Conservation (phyloP, 371 early-diverging fungal genomes). For the Cokeromyces recurvatus region DNA sequence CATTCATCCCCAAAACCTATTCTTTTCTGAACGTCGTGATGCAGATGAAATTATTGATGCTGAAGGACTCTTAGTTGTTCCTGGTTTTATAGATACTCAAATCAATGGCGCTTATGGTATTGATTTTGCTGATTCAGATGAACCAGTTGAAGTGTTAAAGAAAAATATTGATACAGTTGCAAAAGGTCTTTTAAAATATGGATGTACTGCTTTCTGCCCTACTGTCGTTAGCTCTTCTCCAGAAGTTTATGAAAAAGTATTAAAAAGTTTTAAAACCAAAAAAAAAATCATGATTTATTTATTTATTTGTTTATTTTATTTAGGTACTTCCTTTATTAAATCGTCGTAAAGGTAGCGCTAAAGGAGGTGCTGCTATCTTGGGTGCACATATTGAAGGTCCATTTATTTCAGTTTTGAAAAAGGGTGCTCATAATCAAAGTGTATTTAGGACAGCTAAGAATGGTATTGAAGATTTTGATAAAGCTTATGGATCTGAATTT, state of each 20-base stretch:
- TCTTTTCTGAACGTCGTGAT: conserved; percentile 61
- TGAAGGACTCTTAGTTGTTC: conserved; percentile 65
- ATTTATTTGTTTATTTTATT: background rate
- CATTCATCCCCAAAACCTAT: conserved; percentile 68
- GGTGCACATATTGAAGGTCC: conserved; percentile 87
- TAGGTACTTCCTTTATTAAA: conserved; percentile 63
- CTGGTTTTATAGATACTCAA: conserved; percentile 83
- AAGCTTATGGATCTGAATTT: conserved; percentile 62
- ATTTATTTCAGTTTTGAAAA: conserved; percentile 60
- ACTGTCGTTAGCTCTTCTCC: conserved; percentile 77
- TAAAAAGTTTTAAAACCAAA: no score
- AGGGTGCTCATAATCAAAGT: conserved; percentile 77
- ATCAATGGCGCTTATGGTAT: conserved; percentile 86
- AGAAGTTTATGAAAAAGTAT: conserved; percentile 71
- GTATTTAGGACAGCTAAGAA: conserved; percentile 60
- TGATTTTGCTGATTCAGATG: conserved; percentile 66
- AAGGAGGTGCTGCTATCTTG: conserved; percentile 74
- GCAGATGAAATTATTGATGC: conserved; percentile 77
- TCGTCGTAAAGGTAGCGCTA: conserved; percentile 63
- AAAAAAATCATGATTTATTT: background rate
- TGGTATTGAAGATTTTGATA: conserved; percentile 67
- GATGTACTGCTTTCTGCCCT: conserved; percentile 82
- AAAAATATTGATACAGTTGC: conserved; percentile 63
- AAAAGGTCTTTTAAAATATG: conserved; percentile 71
- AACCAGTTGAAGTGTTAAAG: conserved; percentile 39